Evolutionary conservation across 2,329 filamentous ascomycete species (phyloP), one percentile per base, ranked within the genome.

Genomic region (Beauveria sp.): DNA sequence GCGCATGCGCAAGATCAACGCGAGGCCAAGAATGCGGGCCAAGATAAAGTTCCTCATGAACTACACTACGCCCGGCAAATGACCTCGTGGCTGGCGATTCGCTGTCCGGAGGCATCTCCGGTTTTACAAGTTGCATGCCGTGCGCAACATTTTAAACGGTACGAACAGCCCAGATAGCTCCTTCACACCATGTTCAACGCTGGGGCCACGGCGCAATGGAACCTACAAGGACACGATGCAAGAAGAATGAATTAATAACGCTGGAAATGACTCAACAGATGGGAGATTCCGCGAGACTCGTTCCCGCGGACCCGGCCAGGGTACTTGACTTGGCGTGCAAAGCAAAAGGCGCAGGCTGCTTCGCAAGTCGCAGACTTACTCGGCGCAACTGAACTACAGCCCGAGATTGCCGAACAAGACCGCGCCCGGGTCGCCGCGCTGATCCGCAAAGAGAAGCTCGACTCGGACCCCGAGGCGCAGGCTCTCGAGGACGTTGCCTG

Each of bases 401-500:
- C 76, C 1, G 66, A 74, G 0, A 70, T 81, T 7, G 64, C 75
- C 0, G 70, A 70, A 0, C 81, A 80, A 7, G 85, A 88, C 49
- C 78, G 85, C 7, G 79, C 79, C 61, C 78, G 86, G 40, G 84
- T 93, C 1, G 88, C 83, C 2, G 80, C 82, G n/a, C 75, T 95
- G 73, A 88, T 96, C 59, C 80, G 89, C 64, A 96, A 96, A 75
- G 89, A 95, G 71, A 85, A 86, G 61, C 75, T 96, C 67, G 81
- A 80, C 69, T 71, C 70, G 4, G 76, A 80, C 65, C 69, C 72
- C 18, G 88, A 91, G 72, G 86, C 88, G 60, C 89, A 93, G 77
- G 80, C 84, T 7, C 79, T 96, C 64, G 91, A 96, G 77, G 91
- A 96, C 75, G 89, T 91, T 51, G 91, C 91, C 3, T 96, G 91